Conservation (phyloP, 2,329 filamentous ascomycete genomes). For the Colletotrichum ledebouriae region DNA sequence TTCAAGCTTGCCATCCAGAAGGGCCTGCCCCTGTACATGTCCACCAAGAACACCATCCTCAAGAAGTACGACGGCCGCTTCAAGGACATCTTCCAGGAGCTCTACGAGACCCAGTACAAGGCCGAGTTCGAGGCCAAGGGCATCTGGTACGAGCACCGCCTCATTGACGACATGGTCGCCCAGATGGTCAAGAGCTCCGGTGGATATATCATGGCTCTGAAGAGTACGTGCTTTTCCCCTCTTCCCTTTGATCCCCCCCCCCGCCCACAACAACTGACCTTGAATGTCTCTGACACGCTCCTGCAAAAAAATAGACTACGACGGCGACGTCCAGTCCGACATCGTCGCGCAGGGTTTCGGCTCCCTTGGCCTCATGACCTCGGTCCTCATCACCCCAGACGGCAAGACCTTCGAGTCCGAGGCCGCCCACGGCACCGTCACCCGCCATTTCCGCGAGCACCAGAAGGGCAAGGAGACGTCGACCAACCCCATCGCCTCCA, state of each 20-base stretch:
- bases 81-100: conserved; percentile 99
- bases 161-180: conserved; percentile 99
- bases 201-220: conserved; percentile 96
- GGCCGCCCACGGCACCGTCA: conserved; percentile 98
- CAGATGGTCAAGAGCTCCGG: conserved; percentile 99
- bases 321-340: conserved; percentile 98
- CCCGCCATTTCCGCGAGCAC: conserved; percentile 98
- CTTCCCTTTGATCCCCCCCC: no score
- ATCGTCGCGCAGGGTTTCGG: conserved; percentile 98
- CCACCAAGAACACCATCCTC: conserved; percentile 99
- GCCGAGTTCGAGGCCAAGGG: conserved; percentile 88
- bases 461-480: conserved; percentile 98
- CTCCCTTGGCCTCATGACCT: conserved; percentile 98
- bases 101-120: conserved; percentile 91
- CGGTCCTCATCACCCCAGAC: conserved; percentile 94
- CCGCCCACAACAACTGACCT: no score
- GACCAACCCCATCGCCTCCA: conserved; percentile 98
- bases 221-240: conserved; percentile 75
- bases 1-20: conserved; percentile 96
- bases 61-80: conserved; percentile 99
- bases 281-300: not conserved
- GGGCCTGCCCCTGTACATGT: conserved; percentile 96
- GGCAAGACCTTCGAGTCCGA: conserved; percentile 98
- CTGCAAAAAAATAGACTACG: conserved; percentile 79
- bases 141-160: conserved; percentile 99